A percentile compares a stretch with the other conserved stretches of the same genome.
These are phyloP conservation scores for Beauveria australis DNA, from an alignment of 2,329 filamentous ascomycete species.

Conservation along the genomic window DNA sequence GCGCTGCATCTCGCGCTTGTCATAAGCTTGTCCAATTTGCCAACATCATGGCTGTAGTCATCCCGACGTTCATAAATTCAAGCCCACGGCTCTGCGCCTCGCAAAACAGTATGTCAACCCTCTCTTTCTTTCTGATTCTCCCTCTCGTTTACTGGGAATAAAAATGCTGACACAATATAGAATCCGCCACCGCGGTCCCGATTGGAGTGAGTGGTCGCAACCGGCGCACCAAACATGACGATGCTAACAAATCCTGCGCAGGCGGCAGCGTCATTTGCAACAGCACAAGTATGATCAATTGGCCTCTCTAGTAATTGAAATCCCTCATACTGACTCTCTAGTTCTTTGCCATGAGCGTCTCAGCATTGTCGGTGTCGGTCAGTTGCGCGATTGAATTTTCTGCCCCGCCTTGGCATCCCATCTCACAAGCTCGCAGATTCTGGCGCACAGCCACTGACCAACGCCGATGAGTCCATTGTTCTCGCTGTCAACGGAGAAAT, in stretches of 20 bases:
- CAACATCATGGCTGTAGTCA: slow-evolving; percentile 44
- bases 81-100: slow-evolving; percentile 86
- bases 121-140: neutral
- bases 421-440: slow-evolving; percentile 53
- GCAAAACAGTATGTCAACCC: slow-evolving; percentile 71
- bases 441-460: slow-evolving; percentile 91
- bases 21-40: slow-evolving; percentile 13
- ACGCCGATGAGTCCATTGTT: slow-evolving; percentile 77
- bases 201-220: slow-evolving; percentile 74
- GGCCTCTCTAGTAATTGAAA: neutral
- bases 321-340: slow-evolving; percentile 31
- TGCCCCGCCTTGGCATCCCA: slow-evolving; percentile 3
- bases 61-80: slow-evolving; percentile 92
- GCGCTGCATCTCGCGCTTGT: neutral
- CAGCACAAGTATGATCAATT: slow-evolving; percentile 67
- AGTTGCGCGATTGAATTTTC: slow-evolving; percentile 26
- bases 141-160: neutral
- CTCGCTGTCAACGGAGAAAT: slow-evolving; percentile 99
- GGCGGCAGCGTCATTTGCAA: slow-evolving; percentile 84
- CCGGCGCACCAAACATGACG: slow-evolving; percentile 14
- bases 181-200: slow-evolving; percentile 90
- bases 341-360: slow-evolving; percentile 96
- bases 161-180: slow-evolving; percentile 33
- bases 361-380: slow-evolving; percentile 94
- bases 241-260: slow-evolving; percentile 31